Conservation (phyloP, 306 rosid species). For the Sicyos edulis region DNA sequence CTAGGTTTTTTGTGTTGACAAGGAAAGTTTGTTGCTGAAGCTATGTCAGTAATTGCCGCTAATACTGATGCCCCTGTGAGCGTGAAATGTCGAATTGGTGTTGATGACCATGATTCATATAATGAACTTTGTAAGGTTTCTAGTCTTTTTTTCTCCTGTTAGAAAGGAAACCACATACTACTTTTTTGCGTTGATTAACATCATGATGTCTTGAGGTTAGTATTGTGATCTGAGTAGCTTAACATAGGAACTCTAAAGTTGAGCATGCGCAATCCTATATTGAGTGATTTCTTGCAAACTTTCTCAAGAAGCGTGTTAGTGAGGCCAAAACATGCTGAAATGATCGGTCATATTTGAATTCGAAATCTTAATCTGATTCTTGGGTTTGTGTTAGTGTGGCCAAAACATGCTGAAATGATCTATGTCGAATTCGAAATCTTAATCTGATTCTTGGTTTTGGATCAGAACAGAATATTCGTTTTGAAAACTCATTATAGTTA, state of each 20-base stretch:
- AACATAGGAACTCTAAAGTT: background rate
- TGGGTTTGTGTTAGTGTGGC: background rate
- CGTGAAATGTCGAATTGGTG: constrained; percentile 93
- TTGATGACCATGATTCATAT: constrained; percentile 87
- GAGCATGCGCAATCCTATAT: background rate
- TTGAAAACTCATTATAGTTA: background rate
- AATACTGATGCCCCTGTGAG: constrained; percentile 78
- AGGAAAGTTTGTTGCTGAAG: constrained; percentile 97
- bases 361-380: no score
- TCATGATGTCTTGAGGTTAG: background rate
- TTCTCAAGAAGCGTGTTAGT: background rate
- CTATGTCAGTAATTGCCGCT: constrained; percentile 82
- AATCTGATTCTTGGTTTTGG: no score
- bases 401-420: no score
- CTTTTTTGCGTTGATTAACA: background rate
- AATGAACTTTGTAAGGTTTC: constrained; percentile 79
- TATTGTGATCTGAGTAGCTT: background rate
- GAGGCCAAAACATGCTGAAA: background rate
- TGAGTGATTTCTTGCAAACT: background rate
- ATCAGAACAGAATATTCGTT: background rate
- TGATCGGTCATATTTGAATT: no score
- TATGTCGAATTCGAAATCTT: no score
- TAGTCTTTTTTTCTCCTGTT: constrained; percentile 20
- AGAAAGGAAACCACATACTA: background rate
- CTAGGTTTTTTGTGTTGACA: constrained; percentile 44